Percentiles rank a stretch among this genome's conserved stretches.
These are phyloP conservation scores for Perkinsus marinus DNA, from an alignment of 169 alveolate species.

Conservation along the genomic window DNA sequence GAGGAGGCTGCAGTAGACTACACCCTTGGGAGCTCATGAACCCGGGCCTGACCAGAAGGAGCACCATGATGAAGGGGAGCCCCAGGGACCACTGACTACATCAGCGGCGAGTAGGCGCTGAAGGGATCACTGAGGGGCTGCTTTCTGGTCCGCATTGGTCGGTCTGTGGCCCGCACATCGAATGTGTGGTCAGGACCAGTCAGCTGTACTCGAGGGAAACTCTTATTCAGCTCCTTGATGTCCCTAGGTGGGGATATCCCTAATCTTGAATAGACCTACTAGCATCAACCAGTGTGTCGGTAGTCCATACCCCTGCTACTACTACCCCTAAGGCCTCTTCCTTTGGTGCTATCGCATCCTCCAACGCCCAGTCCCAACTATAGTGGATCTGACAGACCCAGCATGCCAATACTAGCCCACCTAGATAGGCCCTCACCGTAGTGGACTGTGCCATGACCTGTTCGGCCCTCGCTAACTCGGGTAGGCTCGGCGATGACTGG, in stretches of 20 bases:
- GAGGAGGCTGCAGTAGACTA: not conserved
- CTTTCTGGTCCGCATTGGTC: not conserved
- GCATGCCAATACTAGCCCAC: not conserved
- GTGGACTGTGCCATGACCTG: not conserved
- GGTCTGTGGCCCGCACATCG: not conserved
- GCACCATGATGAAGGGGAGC: too few species aligned
- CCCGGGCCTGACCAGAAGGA: too few species aligned
- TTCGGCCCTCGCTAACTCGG: not conserved
- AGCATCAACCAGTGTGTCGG: not conserved
- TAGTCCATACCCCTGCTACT: not conserved
- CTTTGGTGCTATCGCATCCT: not conserved
- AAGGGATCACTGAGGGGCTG: not conserved
- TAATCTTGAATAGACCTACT: not conserved
- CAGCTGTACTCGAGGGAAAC: not conserved
- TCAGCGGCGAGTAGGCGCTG: not conserved
- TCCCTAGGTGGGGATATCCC: not conserved
- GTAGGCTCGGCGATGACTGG: not conserved
- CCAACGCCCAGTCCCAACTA: not conserved
- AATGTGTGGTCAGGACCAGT: not conserved
- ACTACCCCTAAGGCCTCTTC: not conserved
- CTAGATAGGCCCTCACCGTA: not conserved
- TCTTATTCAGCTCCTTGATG: not conserved
- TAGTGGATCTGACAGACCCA: not conserved
- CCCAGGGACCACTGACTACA: not conserved
- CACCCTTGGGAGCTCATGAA: too few species aligned